Evolutionary conservation across 192 early-diverging fungal genomes (phyloP), one percentile per base, ranked within the genome.

Genomic region (Umbelopsis sp.): DNA sequence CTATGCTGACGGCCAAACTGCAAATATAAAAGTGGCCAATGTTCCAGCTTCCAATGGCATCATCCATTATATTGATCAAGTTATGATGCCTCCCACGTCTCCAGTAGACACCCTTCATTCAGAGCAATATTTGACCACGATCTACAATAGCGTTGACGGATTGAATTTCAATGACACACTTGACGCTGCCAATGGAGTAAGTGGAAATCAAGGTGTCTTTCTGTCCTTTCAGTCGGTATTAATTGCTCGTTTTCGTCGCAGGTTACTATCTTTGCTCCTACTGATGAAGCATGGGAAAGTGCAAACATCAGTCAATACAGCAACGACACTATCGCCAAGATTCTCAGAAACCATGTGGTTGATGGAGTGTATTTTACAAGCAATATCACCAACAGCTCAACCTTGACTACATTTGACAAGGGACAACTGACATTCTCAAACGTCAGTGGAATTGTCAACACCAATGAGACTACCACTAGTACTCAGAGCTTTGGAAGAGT

Each of bases 211-310:
- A 47, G 37, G 33, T 16, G 21, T 10, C 65, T 45, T 11, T 66
- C 64, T 20, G 45, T 13, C 23, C 2, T 15, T 27, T 7, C 20
- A 41, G 3, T 11, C 16, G 65, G 35, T 20, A 66, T 33, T 35
- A 66, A 20, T 41, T 25, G 27, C 8, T 27, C 7, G 51, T 52
- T 55, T 51, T 13, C 27, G 2, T 37, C 6, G 1, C 37, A 72
- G 71, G 45, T 71, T 18, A 71, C 70, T 18, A 58, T 71, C 23
- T 71, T 71, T 64, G 70, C 61, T 46, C 70, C 70, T 7, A 71
- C 23, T 8, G 46, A 71, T 16, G 22, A 22, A 20, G 70, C 37
- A 15, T 16, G 30, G 8, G 33, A 35, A 22, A 47, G 10, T 21
- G 53, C 30, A 18, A 64, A 72, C 0, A 12, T 71, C 16, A 37